Evolutionary conservation across 352 stramenopile species (phyloP), one percentile per base, ranked within the genome.

Genomic region (Phytophthora ramorum): DNA sequence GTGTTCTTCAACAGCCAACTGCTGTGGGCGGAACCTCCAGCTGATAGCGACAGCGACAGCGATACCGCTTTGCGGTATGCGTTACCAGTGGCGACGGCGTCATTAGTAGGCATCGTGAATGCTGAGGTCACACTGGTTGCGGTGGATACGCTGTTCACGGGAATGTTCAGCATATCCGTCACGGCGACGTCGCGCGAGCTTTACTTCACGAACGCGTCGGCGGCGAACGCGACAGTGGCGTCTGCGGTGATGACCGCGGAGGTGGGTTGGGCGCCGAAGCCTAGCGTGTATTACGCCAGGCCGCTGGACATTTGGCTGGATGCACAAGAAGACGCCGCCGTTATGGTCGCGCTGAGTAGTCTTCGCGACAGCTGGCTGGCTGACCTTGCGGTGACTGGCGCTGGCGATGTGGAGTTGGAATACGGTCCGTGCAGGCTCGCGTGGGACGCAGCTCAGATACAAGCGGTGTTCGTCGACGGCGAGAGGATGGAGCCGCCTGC

Each of bases 301-400:
- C 56, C 63, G 0, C 9, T 71, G 8, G 49, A 67, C 34, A n/a
- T 71, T 58, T 71, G 63, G 63, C 30, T 63, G 8, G 57, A 48
- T 5, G 44, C 8, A 16, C 38, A 52, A 7, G 48, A 67, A 71
- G 48, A 67, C 37, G 47, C 45, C 3, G 17, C 30, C 2, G 17
- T 54, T 40, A 26, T 46, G 9, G 44, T 69, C 12, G 0, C 35
- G 6, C 28, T 69, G n/a, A 50, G 32, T 22, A 55, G 7, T 34
- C 17, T 64, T 45, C 53, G 54, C 10, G 47, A 54, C 14, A 52
- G 30, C 4, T 35, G 58, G 10, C 14, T 69, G 22, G 30, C 38
- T 16, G 46, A 59, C 17, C 12, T 50, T 17, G 0, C 22, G n/a
- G 17, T 14, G 24, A 17, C 1, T 46, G 17, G 7, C 14, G 20